phyloP scores from a whole-genome alignment of 768 basidiomycete species.

The Lactarius indigo region DNA sequence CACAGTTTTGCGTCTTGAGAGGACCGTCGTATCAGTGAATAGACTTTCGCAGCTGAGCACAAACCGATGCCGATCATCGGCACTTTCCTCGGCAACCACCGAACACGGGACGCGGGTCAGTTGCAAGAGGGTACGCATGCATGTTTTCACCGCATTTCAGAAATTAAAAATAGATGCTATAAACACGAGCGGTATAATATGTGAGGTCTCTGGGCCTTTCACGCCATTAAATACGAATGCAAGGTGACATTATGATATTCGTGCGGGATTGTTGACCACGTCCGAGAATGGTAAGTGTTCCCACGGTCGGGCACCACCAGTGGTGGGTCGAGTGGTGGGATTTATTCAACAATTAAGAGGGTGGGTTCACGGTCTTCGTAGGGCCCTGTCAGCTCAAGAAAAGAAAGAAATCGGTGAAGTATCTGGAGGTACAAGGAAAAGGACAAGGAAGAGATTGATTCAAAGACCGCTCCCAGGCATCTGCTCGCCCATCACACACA shows the following conservation, averaged over 20 bases:
- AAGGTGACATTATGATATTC: neutral
- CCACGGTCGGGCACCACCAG: neutral
- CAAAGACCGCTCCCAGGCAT: slow-evolving; percentile 2
- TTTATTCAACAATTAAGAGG: neutral
- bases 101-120: neutral
- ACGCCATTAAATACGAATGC: neutral
- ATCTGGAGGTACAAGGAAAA: neutral
- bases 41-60: neutral
- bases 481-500: neutral
- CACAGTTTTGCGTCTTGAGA: slow-evolving; percentile 31
- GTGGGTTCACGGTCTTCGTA: neutral
- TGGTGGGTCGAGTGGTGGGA: neutral
- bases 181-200: neutral
- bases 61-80: slow-evolving; percentile 17
- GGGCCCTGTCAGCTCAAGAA: neutral
- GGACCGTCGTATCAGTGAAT: slow-evolving; percentile 5
- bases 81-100: slow-evolving; percentile 25
- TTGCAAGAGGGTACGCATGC: neutral
- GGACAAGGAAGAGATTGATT: neutral
- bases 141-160: neutral
- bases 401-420: neutral
- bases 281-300: slow-evolving; percentile 15
- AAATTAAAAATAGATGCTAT: neutral
- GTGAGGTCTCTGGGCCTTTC: neutral
- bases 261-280: slow-evolving; percentile 3